Base-by-base conservation (phyloP, 805 yeast species). In the Spathaspora girioi region DNA sequence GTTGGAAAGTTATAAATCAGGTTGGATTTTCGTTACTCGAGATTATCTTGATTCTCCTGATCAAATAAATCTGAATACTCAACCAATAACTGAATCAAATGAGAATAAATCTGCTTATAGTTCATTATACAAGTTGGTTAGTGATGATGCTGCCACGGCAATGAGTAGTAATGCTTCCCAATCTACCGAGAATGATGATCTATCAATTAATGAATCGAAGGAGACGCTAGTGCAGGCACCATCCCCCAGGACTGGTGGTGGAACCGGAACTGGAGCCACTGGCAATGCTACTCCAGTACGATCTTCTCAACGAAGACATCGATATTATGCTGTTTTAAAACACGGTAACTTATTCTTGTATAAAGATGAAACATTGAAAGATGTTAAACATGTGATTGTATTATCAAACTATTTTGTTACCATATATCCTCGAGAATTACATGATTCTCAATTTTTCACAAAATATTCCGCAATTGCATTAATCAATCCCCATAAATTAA, bases 311-410 rank as follows among this genome's bases (percentile, higher is more conserved):
- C 77, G 73, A 57, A 84, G 81, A 59, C 88, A 85, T 61, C 70
- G 83, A 42, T 87, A 76, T 61, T 87, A 69, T 64, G 92, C 86
- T 1, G 83, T 88, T 0, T 71, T 91, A 48, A 86, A 88, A 60
- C 97, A 92, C 61, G 96, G 97, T 0, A 91, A 91, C 62, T 68
- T 94, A 50, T 89, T 92, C 62, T 71, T 94, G n/a, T 93, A 89
- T 69, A 81, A 82, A 53, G 89, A 87, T 61, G 87, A 85, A 53
- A 71, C 75, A 46, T 76, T 82, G 63, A 78, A 75, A 61, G 83
- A 83, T 64, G 85, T 87, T 17, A 82, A 81, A 55, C 92, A 89
- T 66, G 96, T 88, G 8, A 82, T 94, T 53, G 90, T 88, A 1
- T 66, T 94, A 19, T 79, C 87, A 5, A 80, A 85, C 58, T 82